phyloP scores from a whole-genome alignment of 129 eudicot genomes.

The Escallonia herrerae region DNA sequence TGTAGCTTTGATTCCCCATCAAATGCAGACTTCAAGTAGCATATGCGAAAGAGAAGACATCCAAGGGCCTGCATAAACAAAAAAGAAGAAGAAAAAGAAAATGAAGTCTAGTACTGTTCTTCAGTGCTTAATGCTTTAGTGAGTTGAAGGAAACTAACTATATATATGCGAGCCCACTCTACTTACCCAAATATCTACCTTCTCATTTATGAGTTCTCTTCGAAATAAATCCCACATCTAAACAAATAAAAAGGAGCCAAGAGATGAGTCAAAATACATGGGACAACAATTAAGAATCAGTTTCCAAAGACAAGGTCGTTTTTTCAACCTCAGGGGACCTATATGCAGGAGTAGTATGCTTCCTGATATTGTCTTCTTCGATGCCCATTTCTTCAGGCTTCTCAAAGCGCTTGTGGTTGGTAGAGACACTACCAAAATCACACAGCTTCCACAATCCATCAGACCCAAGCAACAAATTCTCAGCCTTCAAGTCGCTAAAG shows the following conservation, averaged over 20 bases:
- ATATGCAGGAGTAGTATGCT: slow-evolving; percentile 97
- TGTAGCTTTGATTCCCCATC: slow-evolving; percentile 99
- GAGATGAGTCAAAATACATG: slow-evolving; percentile 11
- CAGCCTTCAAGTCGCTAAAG: slow-evolving; percentile 93
- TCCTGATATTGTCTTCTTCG: slow-evolving; percentile 95
- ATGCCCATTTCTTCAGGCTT: slow-evolving; percentile 98
- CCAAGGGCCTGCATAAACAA: slow-evolving; percentile 70
- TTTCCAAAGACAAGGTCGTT: slow-evolving; percentile 12
- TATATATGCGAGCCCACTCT: neutral
- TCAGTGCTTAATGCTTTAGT: neutral
- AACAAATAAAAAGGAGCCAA: slow-evolving; percentile 24
- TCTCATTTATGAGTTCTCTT: slow-evolving; percentile 84
- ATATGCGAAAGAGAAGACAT: slow-evolving; percentile 82
- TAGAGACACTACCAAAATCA: slow-evolving; percentile 94
- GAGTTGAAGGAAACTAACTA: neutral
- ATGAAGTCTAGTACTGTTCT: neutral
- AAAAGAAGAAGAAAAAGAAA: neutral
- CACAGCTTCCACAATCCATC: slow-evolving; percentile 98
- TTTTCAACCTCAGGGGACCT: slow-evolving; percentile 90
- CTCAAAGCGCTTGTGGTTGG: slow-evolving; percentile 92
- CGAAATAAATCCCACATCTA: slow-evolving; percentile 97
- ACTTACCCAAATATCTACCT: slow-evolving; percentile 98
- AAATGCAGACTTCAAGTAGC: slow-evolving; percentile 92
- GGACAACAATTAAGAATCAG: slow-evolving; percentile 1
- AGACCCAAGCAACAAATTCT: slow-evolving; percentile 81